Base-by-base conservation (phyloP, 2,329 filamentous ascomycete genomes). In the Aspergillus alliaceus region DNA sequence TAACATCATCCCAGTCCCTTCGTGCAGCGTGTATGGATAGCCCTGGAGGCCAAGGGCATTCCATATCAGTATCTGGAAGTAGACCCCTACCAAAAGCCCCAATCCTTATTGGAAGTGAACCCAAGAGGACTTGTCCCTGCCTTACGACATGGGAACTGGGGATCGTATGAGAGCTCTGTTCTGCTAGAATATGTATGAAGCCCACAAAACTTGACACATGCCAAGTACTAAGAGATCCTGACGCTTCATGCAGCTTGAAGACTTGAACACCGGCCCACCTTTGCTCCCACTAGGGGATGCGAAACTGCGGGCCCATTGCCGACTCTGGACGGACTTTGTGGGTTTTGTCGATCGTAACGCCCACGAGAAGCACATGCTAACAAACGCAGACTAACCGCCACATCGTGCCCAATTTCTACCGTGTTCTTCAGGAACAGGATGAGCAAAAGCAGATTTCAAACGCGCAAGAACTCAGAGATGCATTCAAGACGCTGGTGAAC, bases 21-120 rank as follows among this genome's bases (percentile, higher is more conserved):
- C 70, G 91, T 91, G 1, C 91, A 96, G 70, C 86, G 91, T 18
- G 89, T 95, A 25, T 96, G 91, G 91, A 95, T 96, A 62, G 89
- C 91, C 1, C 81, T 96, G 34, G 91, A 96, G 72, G 80, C 87
- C 66, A 95, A 95, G 71, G 83, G 85, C 18, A 81, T 95, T 8
- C 78, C 84, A 35, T 96, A 96, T 69, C 90, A 96, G 70, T 96
- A 96, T 73, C 87, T 91, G 65, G 91, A 96, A 74, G 86, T 91
- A 46, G 89, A 96, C 67, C 89, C 90, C 7, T 92, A 90, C 69
- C 85, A 87, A 64, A 89, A 90, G 60, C 89, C 87, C 1, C 82
- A 87, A 58, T 80, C 85, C 8, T 77, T 93, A 29, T 80, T 92
- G 24, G 89, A 91, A 62, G 85, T 91, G 51, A 93, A 92, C 64